Evolutionary conservation across 148 eudicot genomes (phyloP), one percentile per base, ranked within the genome.

Genomic region (Camellia sinensis): DNA sequence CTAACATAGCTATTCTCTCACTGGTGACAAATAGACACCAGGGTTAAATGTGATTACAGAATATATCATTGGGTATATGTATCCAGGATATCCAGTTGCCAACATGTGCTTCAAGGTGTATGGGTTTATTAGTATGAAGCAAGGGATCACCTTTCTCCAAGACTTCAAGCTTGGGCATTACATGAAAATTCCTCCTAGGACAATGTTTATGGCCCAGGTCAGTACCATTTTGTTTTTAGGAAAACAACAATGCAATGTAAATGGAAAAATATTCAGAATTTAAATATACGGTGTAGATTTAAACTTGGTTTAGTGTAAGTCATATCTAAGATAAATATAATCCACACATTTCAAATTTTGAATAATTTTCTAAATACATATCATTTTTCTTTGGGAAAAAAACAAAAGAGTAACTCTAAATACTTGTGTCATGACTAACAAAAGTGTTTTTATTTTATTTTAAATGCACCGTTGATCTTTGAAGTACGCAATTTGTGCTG

Each of bases 111-210:
- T 89, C 60, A 89, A 89, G 85, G 89, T 85, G 65, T 87, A 87
- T 50, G 91, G 91, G 19, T 82, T 72, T 67, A 89, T 89, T 46
- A 89, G 91, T 17, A 73, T 87, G 88, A 87, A 84, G 81, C 90
- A 89, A 67, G 91, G 84, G 54, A 71, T 89, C n/a, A 65, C 82
- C 57, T 89, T 89, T 82, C 80, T 89, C 52, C 86, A 87, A 80
- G 91, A 89, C 79, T 87, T 89, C 83, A 89, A 89, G 79, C 91
- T 89, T 11, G 91, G 91, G 6, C 91, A 89, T 74, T 89, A 89
- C 88, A 89, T 89, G 91, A 89, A 89, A 77, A 89, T 89, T 56
- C 91, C 91, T 22, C 91, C 91, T n/a, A 78, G 88, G 84, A 74
- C 91, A 29, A 89, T 89, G 91, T 89, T 89, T 54, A 82, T 87